Evolutionary conservation across 441 rosid genomes (phyloP), one percentile per base, ranked within the genome.

Genomic region (Theobroma grandiflorum): DNA sequence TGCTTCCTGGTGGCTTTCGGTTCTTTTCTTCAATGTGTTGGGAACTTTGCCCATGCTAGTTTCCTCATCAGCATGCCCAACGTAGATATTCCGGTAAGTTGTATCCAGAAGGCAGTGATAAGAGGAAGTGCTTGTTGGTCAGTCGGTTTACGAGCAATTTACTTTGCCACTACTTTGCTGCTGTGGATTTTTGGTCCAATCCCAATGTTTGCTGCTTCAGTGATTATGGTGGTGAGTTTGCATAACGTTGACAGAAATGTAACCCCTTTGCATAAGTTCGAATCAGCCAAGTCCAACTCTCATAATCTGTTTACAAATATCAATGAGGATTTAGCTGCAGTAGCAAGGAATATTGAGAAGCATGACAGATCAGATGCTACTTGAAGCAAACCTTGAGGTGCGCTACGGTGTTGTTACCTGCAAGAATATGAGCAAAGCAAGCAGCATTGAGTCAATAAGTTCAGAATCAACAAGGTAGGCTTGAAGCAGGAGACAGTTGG

Each of bases 131-230:
- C 55, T 33, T 86, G 78, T 53, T 88, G 87, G 87, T 55, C 62
- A 0, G 74, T 84, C 20, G 88, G 89, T 3, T 75, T 85, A 4
- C 79, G 84, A 50, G 85, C 90, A 31, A 80, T 91, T 66, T 85
- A 88, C 82, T 85, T 82, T 74, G 84, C 90, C 53, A 84, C 86
- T 38, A 74, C 37, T 59, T 64, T 86, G 77, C 68, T 91, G 22
- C 69, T 91, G 5, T 86, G 88, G 88, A 71, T 86, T 67, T 89
- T 90, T 31, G 91, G 92, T 50, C 90, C 92, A 4, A 81, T 86
- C 53, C 88, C 87, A 20, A 83, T 90, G 87, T 87, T 85, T 79
- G 82, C 69, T 81, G 83, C 87, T 79, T 87, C 87, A 2, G 78
- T 87, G 75, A 20, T 79, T 20, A 86, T 82, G 87, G 91, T 82